phyloP scores from a whole-genome alignment of 371 early-diverging fungal species.

The Mucor piriformis region DNA sequence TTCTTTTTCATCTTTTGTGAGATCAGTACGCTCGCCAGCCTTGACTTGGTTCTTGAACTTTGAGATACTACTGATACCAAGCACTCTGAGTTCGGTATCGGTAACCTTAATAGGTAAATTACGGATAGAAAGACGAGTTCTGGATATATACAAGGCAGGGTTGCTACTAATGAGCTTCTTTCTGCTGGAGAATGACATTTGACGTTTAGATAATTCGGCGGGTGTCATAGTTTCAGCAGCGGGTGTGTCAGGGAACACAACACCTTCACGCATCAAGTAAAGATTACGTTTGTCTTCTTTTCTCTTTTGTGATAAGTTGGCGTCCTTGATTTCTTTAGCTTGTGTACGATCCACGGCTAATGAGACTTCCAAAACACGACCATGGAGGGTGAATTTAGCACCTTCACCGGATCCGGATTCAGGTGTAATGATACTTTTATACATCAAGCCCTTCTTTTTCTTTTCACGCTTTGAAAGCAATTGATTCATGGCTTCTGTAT shows the following conservation, averaged over 20 bases:
- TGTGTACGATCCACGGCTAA: constrained; percentile 77
- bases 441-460: constrained; percentile 60
- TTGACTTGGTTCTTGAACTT: constrained; percentile 86
- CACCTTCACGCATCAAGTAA: constrained; percentile 76
- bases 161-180: constrained; percentile 79
- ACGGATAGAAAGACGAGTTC: constrained; percentile 86
- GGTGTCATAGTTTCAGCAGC: constrained; percentile 74
- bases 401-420: constrained; percentile 65
- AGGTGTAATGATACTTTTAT: constrained; percentile 68
- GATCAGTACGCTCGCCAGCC: constrained; percentile 60
- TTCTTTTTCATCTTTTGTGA: constrained; percentile 72
- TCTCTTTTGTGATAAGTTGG: constrained; percentile 61
- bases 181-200: constrained; percentile 76
- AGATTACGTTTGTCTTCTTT: constrained; percentile 84
- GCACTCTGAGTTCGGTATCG: constrained; percentile 68
- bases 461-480: constrained; percentile 51
- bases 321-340: constrained; percentile 70
- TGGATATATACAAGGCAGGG: constrained; percentile 87
- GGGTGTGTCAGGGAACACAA: constrained; percentile 86
- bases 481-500: constrained; percentile 31
- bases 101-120: constrained; percentile 78
- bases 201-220: constrained; percentile 77
- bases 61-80: constrained; percentile 66
- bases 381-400: constrained; percentile 74
- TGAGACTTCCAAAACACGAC: constrained; percentile 81